These are phyloP conservation scores for Aspergillus fumigatiaffinis DNA, from an alignment of 2,329 filamentous ascomycete genomes.

Conservation along the genomic window DNA sequence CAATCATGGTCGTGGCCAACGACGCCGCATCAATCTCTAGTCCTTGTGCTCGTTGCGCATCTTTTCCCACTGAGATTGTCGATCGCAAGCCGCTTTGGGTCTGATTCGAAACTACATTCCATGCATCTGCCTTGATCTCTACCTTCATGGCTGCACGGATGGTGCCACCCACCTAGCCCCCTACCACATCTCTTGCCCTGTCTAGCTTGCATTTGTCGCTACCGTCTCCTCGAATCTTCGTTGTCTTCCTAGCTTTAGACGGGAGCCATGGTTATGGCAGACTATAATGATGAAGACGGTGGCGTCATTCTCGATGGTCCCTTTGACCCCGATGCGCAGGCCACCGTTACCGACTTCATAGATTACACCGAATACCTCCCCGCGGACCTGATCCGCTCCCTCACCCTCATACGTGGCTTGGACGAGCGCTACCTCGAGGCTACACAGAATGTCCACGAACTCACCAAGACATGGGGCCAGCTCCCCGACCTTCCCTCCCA, in stretches of 20 bases:
- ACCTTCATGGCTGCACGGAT: slow-evolving; percentile 20
- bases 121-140: slow-evolving; percentile 14
- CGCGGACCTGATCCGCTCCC: slow-evolving; percentile 59
- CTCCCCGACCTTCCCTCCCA: slow-evolving; percentile 49
- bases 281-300: slow-evolving; percentile 40
- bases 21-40: background rate
- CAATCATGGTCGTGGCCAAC: background rate
- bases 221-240: slow-evolving; percentile 7
- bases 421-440: slow-evolving; percentile 44
- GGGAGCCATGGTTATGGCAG: slow-evolving; percentile 33
- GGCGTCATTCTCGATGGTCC: slow-evolving; percentile 46
- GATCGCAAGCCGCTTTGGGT: slow-evolving; percentile 1
- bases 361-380: slow-evolving; percentile 68
- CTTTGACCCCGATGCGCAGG: slow-evolving; percentile 61
- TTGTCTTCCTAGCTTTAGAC: slow-evolving; percentile 17
- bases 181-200: slow-evolving; percentile 5
- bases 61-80: background rate
- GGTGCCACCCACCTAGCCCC: slow-evolving; percentile 16
- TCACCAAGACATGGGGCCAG: slow-evolving; percentile 42
- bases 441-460: slow-evolving; percentile 39
- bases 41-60: background rate
- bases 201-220: slow-evolving; percentile 6
- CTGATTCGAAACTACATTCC: slow-evolving; percentile 5
- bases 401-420: slow-evolving; percentile 55
- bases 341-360: slow-evolving; percentile 64